Evolutionary conservation across 495 filamentous ascomycete genomes (phyloP).

Genomic region (Tuber brumale): DNA sequence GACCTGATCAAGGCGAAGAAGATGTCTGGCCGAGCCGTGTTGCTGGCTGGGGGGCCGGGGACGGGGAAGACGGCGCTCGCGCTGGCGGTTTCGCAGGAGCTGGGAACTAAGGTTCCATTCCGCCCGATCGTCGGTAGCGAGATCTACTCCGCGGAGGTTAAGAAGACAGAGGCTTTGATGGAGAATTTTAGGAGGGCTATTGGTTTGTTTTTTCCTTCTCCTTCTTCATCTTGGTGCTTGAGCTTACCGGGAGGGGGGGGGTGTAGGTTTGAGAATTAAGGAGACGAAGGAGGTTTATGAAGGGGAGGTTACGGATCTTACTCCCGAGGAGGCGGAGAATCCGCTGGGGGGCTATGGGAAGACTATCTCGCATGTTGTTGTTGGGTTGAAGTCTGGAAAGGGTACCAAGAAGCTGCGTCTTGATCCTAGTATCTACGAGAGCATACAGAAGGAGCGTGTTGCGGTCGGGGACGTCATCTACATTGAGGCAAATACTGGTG

Average conservation of each 20-base stretch:
- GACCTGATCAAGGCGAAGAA: constrained; percentile 91
- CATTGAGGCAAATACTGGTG: constrained; percentile 96
- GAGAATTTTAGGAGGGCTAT: constrained; percentile 97
- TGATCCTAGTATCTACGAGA: constrained; percentile 97
- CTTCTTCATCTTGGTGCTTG: neutral
- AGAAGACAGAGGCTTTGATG: constrained; percentile 98
- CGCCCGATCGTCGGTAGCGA: constrained; percentile 96
- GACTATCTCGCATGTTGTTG: constrained; percentile 83
- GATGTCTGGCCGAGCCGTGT: constrained; percentile 90
- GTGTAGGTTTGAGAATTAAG: constrained; percentile 69
- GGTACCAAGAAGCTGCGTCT: constrained; percentile 95
- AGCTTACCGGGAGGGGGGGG: neutral
- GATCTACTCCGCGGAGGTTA: constrained; percentile 92
- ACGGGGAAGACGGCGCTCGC: constrained; percentile 97
- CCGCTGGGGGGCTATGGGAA: constrained; percentile 88
- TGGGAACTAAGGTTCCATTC: constrained; percentile 95
- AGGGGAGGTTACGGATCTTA: constrained; percentile 97
- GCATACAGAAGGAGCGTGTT: constrained; percentile 95
- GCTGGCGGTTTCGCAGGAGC: constrained; percentile 85
- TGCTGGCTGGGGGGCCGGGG: constrained; percentile 85
- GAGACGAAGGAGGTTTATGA: constrained; percentile 99
- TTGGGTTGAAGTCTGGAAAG: constrained; percentile 92
- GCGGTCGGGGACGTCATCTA: constrained; percentile 96
- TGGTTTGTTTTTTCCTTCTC: constrained; percentile 48
- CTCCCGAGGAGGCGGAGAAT: constrained; percentile 95